Conservation (phyloP, 2,329 filamentous ascomycete genomes). For the Verticillium albo-atrum region DNA sequence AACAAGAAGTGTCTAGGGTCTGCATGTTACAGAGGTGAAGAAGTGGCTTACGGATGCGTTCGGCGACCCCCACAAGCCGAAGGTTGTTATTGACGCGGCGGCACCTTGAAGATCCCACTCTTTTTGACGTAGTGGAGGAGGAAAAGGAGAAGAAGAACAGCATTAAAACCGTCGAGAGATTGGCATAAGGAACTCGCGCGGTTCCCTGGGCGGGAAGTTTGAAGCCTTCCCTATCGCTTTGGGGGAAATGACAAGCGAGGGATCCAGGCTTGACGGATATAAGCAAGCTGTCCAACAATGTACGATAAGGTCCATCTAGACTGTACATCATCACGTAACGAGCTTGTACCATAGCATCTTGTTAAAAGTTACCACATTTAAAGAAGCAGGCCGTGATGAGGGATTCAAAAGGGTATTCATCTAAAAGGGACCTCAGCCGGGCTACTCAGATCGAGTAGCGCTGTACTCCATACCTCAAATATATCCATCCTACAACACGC, state of each 20-base stretch:
- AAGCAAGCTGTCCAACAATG: neutral
- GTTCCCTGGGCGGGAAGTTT: too few relatives aligned
- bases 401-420: too few relatives aligned
- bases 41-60: neutral
- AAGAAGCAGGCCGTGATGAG: too few relatives aligned
- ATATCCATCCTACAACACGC: neutral
- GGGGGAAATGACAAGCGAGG: too few relatives aligned
- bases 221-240: too few relatives aligned
- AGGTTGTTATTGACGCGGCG: neutral
- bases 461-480: neutral
- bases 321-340: neutral
- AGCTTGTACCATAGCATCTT: neutral
- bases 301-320: neutral
- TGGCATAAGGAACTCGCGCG: too few relatives aligned
- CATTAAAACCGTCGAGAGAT: too few relatives aligned
- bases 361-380: too few relatives aligned
- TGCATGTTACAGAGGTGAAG: constrained; percentile 6
- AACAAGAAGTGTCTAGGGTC: constrained; percentile 3
- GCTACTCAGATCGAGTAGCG: neutral
- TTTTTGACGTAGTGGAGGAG: too few relatives aligned
- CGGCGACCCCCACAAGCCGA: constrained; percentile 1
- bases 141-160: too few relatives aligned
- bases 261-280: too few relatives aligned
- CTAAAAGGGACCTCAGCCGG: too few relatives aligned
- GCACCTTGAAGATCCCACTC: neutral